Conservation (phyloP, 2,329 filamentous ascomycete genomes). For the Aspergillus ruber region DNA sequence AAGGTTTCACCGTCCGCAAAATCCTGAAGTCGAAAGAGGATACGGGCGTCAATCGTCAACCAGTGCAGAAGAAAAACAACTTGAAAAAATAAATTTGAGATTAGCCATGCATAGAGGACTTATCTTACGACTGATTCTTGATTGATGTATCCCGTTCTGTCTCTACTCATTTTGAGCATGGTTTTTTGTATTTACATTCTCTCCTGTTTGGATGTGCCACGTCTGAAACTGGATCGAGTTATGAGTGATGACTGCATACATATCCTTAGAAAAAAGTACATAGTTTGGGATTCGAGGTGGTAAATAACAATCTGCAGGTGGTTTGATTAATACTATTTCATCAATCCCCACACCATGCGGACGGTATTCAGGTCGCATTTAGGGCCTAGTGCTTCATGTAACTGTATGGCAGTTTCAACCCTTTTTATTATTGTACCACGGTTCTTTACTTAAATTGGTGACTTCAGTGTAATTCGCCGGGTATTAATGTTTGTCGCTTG, state of each 20-base stretch:
- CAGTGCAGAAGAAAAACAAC: slow-evolving; percentile 12
- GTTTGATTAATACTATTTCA: too few relatives aligned
- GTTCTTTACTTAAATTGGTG: too few relatives aligned
- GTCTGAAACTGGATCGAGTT: neutral
- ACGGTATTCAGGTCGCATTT: too few relatives aligned
- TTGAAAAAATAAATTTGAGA: slow-evolving; percentile 5
- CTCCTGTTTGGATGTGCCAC: neutral
- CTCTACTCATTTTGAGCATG: neutral
- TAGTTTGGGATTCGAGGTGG: neutral
- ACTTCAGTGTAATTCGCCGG: too few relatives aligned
- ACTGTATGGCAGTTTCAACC: too few relatives aligned
- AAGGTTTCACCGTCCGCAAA: slow-evolving; percentile 35
- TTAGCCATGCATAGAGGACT: too few relatives aligned
- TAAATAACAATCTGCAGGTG: too few relatives aligned
- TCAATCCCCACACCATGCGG: too few relatives aligned
- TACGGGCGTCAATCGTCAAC: slow-evolving; percentile 19
- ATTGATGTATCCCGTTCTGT: neutral
- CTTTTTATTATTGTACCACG: too few relatives aligned
- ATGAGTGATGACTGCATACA: neutral
- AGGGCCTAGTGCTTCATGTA: too few relatives aligned
- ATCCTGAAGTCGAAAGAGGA: slow-evolving; percentile 22
- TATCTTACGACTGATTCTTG: neutral
- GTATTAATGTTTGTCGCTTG: too few relatives aligned
- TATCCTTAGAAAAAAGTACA: neutral
- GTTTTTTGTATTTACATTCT: neutral